Evolutionary conservation across 257 asterid genomes (phyloP).

Genomic region (Thymus mandschuricus): DNA sequence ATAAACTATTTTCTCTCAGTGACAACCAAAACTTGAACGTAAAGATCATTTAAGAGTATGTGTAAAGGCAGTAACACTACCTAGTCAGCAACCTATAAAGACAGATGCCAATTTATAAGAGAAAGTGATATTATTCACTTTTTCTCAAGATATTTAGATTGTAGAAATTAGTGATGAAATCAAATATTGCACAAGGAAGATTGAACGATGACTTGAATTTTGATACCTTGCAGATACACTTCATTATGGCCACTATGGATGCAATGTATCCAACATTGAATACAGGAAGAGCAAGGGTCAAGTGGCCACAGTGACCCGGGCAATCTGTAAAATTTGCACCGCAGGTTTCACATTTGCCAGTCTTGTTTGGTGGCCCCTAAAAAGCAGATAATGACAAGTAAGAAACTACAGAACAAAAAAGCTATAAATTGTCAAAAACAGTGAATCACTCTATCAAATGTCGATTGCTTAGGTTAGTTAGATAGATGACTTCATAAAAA

Average conservation of each 20-base stretch:
- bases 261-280: conserved; percentile 76
- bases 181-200: conserved; percentile 14
- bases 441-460: not conserved
- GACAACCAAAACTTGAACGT: conserved; percentile 1
- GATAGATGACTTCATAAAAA: not conserved
- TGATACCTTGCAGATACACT: conserved; percentile 97
- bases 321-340: conserved; percentile 63
- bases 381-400: conserved; percentile 26
- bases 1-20: not conserved
- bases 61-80: conserved; percentile 1
- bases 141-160: not conserved
- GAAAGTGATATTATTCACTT: conserved; percentile 11
- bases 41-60: not conserved
- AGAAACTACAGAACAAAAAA: not conserved
- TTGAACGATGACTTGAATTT: conserved; percentile 6
- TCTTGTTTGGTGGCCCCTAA: conserved; percentile 91
- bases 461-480: not conserved
- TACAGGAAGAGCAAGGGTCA: conserved; percentile 82
- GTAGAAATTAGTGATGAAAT: conserved; percentile 11
- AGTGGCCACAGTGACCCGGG: conserved; percentile 89
- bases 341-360: conserved; percentile 66
- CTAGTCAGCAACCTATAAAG: conserved; percentile 5
- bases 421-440: not conserved
- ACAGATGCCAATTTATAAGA: conserved; percentile 11
- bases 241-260: conserved; percentile 73